Evolutionary conservation across 1,139 yeast species (phyloP).

Genomic region (Yamadazyma pseudoaaseri): DNA sequence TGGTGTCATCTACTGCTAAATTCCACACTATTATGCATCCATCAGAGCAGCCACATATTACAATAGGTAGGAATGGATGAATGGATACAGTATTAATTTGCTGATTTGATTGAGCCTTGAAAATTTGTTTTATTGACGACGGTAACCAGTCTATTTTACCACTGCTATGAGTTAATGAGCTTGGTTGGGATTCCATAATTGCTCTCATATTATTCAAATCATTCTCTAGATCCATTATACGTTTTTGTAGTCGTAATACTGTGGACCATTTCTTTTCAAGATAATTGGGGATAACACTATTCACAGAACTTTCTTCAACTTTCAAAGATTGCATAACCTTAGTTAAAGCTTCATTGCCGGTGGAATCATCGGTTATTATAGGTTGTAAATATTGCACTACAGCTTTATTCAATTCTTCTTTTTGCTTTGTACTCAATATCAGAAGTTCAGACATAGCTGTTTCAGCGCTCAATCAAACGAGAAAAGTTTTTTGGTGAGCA

Average conservation of each 20-base stretch:
- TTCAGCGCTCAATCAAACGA: neutral
- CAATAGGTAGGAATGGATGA: constrained; percentile 69
- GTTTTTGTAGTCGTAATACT: constrained; percentile 74
- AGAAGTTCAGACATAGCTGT: constrained; percentile 14
- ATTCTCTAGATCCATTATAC: constrained; percentile 58
- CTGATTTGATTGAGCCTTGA: constrained; percentile 54
- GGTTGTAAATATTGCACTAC: constrained; percentile 54
- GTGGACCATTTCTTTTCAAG: constrained; percentile 90
- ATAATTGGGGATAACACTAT: constrained; percentile 42
- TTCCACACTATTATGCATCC: constrained; percentile 80
- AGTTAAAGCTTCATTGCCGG: constrained; percentile 12
- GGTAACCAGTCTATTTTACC: constrained; percentile 73
- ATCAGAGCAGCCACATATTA: constrained; percentile 71
- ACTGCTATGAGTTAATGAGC: constrained; percentile 13
- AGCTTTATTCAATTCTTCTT: constrained; percentile 53
- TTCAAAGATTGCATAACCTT: constrained; percentile 16
- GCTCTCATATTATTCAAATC: constrained; percentile 42
- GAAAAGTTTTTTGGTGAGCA: constrained; percentile 1
- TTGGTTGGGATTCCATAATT: constrained; percentile 38
- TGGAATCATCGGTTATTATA: constrained; percentile 16
- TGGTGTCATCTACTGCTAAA: constrained; percentile 50
- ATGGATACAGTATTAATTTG: constrained; percentile 64
- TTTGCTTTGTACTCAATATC: constrained; percentile 51
- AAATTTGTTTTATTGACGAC: constrained; percentile 43
- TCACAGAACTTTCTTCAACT: constrained; percentile 15